phyloP scores from a whole-genome alignment of 768 basidiomycete species.

The Aureoboletus auriporus region DNA sequence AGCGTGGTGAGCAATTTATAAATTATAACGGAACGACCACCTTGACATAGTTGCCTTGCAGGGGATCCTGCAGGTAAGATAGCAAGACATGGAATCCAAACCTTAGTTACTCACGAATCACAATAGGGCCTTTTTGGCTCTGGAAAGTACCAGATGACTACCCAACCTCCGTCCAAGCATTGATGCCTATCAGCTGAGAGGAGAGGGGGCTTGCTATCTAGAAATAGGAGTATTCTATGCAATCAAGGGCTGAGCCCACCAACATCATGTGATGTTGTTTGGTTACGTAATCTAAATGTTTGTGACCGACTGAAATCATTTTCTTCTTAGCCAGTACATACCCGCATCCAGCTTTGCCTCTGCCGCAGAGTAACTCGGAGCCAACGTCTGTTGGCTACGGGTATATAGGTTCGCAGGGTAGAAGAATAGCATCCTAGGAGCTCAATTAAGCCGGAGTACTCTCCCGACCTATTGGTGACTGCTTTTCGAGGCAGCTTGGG shows the following conservation, averaged over 20 bases:
- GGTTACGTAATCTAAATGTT: no score
- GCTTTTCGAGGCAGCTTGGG: conserved; percentile 38
- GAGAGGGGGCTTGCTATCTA: no score
- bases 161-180: conserved; percentile 32
- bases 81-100: background rate
- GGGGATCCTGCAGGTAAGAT: conserved; percentile 63
- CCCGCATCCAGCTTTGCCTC: conserved; percentile 28
- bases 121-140: conserved; percentile 67
- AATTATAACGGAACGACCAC: background rate
- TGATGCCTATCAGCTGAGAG: conserved; percentile 3
- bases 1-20: conserved; percentile 38
- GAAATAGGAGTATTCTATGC: no score
- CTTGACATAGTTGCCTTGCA: conserved; percentile 15
- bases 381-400: conserved; percentile 41
- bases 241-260: no score
- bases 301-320: no score
- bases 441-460: conserved; percentile 82
- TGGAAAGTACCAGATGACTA: conserved; percentile 51
- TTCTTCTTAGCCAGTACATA: background rate
- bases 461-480: conserved; percentile 40
- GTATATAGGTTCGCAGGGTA: conserved; percentile 49
- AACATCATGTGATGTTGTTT: no score
- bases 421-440: conserved; percentile 36
- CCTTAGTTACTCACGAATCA: background rate
- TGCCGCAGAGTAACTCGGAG: conserved; percentile 52